Percentiles rank a stretch among this genome's conserved stretches.
Conservation (phyloP, 768 basidiomycete genomes). For the Pholiota molesta region DNA sequence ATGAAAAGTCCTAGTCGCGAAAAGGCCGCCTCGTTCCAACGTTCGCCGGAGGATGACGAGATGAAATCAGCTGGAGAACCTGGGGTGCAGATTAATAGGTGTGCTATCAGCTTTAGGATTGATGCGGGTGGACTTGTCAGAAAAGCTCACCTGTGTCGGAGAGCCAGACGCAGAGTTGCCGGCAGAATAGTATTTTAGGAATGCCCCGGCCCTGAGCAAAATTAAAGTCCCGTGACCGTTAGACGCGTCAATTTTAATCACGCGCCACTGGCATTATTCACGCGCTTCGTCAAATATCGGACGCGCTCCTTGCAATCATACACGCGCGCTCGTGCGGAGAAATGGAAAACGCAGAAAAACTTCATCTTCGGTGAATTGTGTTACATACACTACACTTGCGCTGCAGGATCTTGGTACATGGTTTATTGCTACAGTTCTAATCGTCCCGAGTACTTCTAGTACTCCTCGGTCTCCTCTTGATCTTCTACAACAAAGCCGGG, state of each 20-base stretch:
- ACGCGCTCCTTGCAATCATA: not conserved
- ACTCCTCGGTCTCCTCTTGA: not conserved
- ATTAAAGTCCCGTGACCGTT: not conserved
- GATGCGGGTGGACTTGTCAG: not conserved
- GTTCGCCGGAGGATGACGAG: conserved; percentile 2
- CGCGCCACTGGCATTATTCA: not conserved
- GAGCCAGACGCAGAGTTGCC: not conserved
- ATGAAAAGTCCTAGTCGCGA: conserved; percentile 6
- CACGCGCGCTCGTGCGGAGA: not conserved
- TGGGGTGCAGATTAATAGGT: not conserved
- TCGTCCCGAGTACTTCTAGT: not conserved
- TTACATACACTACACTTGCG: not conserved
- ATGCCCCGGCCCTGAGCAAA: not conserved
- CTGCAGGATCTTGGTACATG: not conserved
- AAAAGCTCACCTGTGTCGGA: not conserved
- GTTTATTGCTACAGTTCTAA: not conserved
- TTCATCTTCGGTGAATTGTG: not conserved
- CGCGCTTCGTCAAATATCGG: not conserved
- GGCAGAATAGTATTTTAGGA: not conserved
- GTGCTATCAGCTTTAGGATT: not conserved
- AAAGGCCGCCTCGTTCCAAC: conserved; percentile 6
- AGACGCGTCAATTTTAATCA: not conserved
- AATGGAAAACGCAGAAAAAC: not conserved
- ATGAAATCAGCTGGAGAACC: not conserved
- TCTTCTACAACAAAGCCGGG: conserved; percentile 3